A percentile compares a stretch with the other conserved stretches of the same genome.
These are phyloP conservation scores for Monascus ruber DNA, from an alignment of 2,329 filamentous ascomycete genomes.

Conservation along the genomic window DNA sequence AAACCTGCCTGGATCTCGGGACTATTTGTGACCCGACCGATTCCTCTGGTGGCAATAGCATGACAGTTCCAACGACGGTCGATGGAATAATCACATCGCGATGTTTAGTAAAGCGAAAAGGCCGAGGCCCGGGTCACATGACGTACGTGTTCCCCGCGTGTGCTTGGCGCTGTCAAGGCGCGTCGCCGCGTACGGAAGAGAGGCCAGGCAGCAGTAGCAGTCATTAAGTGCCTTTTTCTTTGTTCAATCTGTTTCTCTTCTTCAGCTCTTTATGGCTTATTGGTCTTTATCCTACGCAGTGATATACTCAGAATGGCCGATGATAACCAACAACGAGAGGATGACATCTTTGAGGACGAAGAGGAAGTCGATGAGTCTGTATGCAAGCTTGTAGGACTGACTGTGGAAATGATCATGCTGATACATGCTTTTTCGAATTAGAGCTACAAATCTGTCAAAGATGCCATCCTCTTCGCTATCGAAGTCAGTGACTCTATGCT, in stretches of 20 bases:
- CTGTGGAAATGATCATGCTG: background rate
- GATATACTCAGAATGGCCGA: constrained; percentile 24
- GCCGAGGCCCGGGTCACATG: constrained; percentile 17
- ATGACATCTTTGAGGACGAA: constrained; percentile 33
- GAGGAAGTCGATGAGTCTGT: constrained; percentile 37
- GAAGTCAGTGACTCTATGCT: constrained; percentile 87
- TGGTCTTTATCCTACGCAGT: background rate
- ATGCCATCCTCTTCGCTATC: constrained; percentile 96
- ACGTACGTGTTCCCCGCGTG: constrained; percentile 19
- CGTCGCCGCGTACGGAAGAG: constrained; percentile 6
- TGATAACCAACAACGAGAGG: constrained; percentile 24
- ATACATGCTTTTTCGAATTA: constrained; percentile 23
- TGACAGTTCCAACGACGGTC: no score
- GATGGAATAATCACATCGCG: no score
- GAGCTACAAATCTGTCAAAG: constrained; percentile 86
- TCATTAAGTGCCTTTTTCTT: no score
- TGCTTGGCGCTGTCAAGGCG: background rate
- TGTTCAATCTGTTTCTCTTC: no score
- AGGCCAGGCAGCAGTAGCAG: background rate
- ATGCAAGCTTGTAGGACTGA: constrained; percentile 3
- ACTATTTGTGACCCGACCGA: no score
- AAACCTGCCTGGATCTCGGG: no score
- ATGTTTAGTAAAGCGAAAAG: background rate
- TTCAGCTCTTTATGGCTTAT: background rate
- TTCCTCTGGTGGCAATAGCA: no score